Base-by-base conservation (phyloP, 1,139 yeast genomes). In the Scheffersomyces segobiensis region DNA sequence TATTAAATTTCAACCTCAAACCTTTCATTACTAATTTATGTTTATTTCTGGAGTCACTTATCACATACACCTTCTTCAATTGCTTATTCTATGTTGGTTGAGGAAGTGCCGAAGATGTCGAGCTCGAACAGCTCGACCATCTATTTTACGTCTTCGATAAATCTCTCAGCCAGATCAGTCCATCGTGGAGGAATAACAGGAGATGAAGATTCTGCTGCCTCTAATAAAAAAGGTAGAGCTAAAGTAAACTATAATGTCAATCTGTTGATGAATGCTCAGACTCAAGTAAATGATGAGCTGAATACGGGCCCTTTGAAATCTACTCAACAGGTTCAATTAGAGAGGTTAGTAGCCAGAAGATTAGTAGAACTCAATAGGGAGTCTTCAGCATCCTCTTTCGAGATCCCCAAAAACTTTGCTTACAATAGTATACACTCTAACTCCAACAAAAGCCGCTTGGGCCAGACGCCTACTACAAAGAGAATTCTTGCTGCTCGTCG, bases 161-260 rank as follows among this genome's bases (percentile, higher is more conserved):
- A 80, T 61, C 66, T 80, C 22, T 72, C 80, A 1, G 84, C 84
- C 3, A 65, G 84, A 32, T 78, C 80, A 22, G 60, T 67, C 0
- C 53, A 68, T 17, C 56, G 68, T 12, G 63, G 63, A n/a, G 61
- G 57, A 46, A 63, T 59, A 26, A 54, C 57, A 10, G 61, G 60
- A 26, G 70, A 64, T 8, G 72, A 66, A 17, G 69, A 69, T 55
- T 70, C 65, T 19, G 69, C 66, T 55, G 63, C 71, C 46, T 56
- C 59, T 50, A 60, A 66, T 42, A 73, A 73, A 61, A 70, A 63
- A 52, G 65, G 67, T 55, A 69, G 83, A 57, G 75, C 81, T 6
- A 80, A 80, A 61, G 81, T 80, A 59, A 80, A 80, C 66, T 80
- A 80, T 62, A 80, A 80, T 64, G 71, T 80, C 56, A 80, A 76